These are phyloP conservation scores for Lepidopterella palustris DNA, from an alignment of 495 filamentous ascomycete species.

Conservation along the genomic window DNA sequence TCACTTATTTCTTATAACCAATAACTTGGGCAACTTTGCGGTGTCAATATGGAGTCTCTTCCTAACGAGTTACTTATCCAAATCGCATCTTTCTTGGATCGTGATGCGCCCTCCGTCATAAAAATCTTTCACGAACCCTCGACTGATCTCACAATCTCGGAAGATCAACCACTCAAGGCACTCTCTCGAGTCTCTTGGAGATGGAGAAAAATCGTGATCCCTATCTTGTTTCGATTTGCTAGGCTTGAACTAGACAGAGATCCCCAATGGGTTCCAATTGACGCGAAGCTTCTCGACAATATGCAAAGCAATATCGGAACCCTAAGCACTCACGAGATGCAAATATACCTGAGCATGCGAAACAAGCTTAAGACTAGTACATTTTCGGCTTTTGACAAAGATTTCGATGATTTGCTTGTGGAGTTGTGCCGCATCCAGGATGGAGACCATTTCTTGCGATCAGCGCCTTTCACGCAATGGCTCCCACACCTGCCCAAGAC, in stretches of 20 bases:
- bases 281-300: slow-evolving; percentile 17
- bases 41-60: slow-evolving; percentile 13
- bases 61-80: slow-evolving; percentile 27
- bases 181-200: slow-evolving; percentile 17
- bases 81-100: slow-evolving; percentile 18
- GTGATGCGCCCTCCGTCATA: slow-evolving; percentile 10
- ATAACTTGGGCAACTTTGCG: no score
- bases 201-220: slow-evolving; percentile 19
- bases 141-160: slow-evolving; percentile 7
- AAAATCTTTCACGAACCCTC: slow-evolving; percentile 26
- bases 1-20: no score
- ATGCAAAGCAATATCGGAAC: slow-evolving; percentile 17
- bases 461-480: slow-evolving; percentile 8
- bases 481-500: slow-evolving; percentile 16
- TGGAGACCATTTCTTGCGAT: slow-evolving; percentile 18
- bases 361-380: slow-evolving; percentile 20
- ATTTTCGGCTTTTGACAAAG: slow-evolving; percentile 13
- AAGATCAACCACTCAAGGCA: slow-evolving; percentile 11
- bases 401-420: slow-evolving; percentile 18
- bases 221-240: slow-evolving; percentile 21
- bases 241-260: slow-evolving; percentile 10
- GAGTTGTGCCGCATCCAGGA: slow-evolving; percentile 17
- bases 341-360: slow-evolving; percentile 21
- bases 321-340: slow-evolving; percentile 19
- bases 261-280: slow-evolving; percentile 24